phyloP scores from a whole-genome alignment of 2,329 filamentous ascomycete species.

The Pyrenochaeta sp. region DNA sequence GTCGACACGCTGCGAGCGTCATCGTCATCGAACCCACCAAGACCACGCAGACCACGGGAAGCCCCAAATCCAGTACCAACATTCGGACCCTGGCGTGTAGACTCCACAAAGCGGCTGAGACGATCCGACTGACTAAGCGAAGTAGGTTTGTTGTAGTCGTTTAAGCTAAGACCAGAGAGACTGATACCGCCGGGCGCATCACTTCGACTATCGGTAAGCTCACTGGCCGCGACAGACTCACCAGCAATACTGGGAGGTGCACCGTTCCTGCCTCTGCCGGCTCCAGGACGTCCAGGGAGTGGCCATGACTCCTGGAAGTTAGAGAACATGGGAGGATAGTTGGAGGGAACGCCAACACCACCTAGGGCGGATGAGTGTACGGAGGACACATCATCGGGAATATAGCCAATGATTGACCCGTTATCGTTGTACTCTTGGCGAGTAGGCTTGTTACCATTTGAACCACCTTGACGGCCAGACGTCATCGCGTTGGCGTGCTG shows the following conservation, averaged over 20 bases:
- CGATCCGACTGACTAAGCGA: conserved; percentile 86
- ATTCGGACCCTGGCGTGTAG: conserved; percentile 70
- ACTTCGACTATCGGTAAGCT: conserved; percentile 83
- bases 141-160: conserved; percentile 74
- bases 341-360: conserved; percentile 79
- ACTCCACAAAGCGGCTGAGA: conserved; percentile 93
- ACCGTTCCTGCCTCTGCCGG: conserved; percentile 69
- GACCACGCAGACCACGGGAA: conserved; percentile 53
- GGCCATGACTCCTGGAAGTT: conserved; percentile 94
- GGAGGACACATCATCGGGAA: conserved; percentile 95
- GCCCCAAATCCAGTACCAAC: conserved; percentile 47
- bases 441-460: conserved; percentile 59
- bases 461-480: conserved; percentile 52
- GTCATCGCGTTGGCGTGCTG: conserved; percentile 70
- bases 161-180: conserved; percentile 81
- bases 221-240: conserved; percentile 90
- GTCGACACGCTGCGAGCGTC: conserved; percentile 97
- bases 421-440: conserved; percentile 71
- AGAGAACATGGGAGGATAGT: conserved; percentile 95
- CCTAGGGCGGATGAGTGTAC: conserved; percentile 92
- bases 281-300: conserved; percentile 74
- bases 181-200: conserved; percentile 87
- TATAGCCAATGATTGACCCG: conserved; percentile 91
- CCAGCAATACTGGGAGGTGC: conserved; percentile 82
- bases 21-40: conserved; percentile 73